Evolutionary conservation across 192 early-diverging fungal species (phyloP), one percentile per base, ranked within the genome.

Genomic region (Podila minutissima): DNA sequence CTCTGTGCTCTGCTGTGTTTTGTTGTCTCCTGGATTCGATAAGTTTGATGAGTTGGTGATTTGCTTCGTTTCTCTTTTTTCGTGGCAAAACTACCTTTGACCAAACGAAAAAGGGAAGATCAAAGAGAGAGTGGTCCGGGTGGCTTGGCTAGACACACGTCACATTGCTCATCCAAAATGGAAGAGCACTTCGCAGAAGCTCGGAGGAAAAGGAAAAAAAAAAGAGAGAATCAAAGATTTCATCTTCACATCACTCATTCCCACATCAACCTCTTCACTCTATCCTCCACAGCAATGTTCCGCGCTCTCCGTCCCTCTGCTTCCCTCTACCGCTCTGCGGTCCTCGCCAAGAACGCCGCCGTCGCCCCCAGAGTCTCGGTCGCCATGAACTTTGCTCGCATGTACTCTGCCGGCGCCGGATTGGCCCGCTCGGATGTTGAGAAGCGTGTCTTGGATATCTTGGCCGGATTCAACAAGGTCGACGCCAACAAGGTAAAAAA

Each of bases 391-490:
- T 84, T 84, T 74, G 70, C 83, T 59, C 93, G 95, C 72, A 88
- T 88, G 76, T 97, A 94, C 89, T 91, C 93, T 50, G 92, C 90
- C 6, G 89, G 91, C 28, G 90, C 83, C 31, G 41, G 41, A 46
- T 90, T 96, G 31, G 73, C 89, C 67, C 86, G 91, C 60, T 78
- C 83, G 59, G 86, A 89, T 59, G 91, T 99, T 73, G 92, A 98
- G 88, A 85, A 90, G 81, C 90, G 97, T 67, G 92, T 99, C 68
- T 86, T 98, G 73, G 90, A 93, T 62, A 89, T 99, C 37, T 83
- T 99, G 66, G 91, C 91, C 82, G 96, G 94, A 75, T 99, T 99
- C 87, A 97, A 97, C 83, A 99, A 99, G 90, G 94, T 99, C 82
- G 93, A 96, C 75, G 84, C 89, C 48, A 78, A 86, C 76, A 97